These are phyloP conservation scores for Cylindrotheca fusiformis DNA, from an alignment of 108 stramenopile species.

Conservation along the genomic window DNA sequence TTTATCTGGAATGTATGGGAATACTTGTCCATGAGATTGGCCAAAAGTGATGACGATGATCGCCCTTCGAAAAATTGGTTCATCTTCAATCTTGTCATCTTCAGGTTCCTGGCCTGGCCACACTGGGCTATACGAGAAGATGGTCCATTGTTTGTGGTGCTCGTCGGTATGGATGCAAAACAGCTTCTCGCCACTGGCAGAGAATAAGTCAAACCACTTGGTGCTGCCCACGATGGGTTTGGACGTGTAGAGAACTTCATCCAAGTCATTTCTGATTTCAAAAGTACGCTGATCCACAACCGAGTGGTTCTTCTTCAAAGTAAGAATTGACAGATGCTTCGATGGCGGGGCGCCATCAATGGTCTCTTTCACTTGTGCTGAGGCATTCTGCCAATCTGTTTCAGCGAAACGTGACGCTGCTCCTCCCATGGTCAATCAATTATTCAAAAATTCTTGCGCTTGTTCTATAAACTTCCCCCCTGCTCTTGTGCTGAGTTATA, in stretches of 20 bases:
- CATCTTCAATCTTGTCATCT: background rate
- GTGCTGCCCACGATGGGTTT: constrained; percentile 10
- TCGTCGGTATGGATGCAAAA: constrained; percentile 17
- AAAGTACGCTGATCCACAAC: constrained; percentile 22
- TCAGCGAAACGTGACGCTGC: constrained; percentile 19
- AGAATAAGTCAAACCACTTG: constrained; percentile 21
- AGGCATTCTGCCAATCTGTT: constrained; percentile 25
- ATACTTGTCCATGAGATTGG: constrained; percentile 20
- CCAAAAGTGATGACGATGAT: constrained; percentile 12
- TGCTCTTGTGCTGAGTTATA: too few relatives aligned
- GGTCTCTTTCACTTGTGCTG: constrained; percentile 6
- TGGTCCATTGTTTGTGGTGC: constrained; percentile 9
- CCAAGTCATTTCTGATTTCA: constrained; percentile 17
- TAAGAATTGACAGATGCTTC: constrained; percentile 7
- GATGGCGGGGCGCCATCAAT: constrained; percentile 12
- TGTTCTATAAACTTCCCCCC: too few relatives aligned
- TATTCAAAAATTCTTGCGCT: too few relatives aligned
- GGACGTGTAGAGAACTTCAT: constrained; percentile 8
- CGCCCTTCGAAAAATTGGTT: constrained; percentile 17
- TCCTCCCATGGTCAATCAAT: constrained; percentile 23
- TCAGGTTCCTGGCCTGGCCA: constrained; percentile 14
- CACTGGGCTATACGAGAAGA: constrained; percentile 11
- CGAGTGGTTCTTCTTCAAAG: constrained; percentile 11
- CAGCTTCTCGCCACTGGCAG: constrained; percentile 2
- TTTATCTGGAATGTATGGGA: background rate